Evolutionary conservation across 345 rosid species (phyloP), one percentile per base, ranked within the genome.

Genomic region (Camelina neglecta): DNA sequence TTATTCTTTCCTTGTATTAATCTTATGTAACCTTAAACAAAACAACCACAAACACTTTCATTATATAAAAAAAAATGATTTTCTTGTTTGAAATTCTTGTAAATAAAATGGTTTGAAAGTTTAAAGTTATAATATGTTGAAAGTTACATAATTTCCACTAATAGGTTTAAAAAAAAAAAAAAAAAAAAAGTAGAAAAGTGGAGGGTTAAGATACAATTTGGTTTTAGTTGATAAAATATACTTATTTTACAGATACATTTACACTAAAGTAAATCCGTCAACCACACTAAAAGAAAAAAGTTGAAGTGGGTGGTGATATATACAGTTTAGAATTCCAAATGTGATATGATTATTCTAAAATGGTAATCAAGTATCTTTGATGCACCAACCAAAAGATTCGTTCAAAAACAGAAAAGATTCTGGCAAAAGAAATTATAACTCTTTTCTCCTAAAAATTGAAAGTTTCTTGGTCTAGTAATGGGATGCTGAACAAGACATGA

Each of bases 301-400:
- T 16, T 16, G 11, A 49, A 49, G 59, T 67, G 60, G 49, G 49
- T 68, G 10, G 38, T 35, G 8, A 0, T 7, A 35, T 24, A 35
- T 24, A 39, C 42, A 62, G 21, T 11, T 26, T 26, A 12, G 6
- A 61, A 39, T 15, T 24, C 61, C 61, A 72, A 51, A 1, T 62
- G 53, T 16, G 70, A 42, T 31, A 4, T 51, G 47, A 64, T 63
- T 55, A 55, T 55, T 44, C 65, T 45, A 5, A 72, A 54, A 16
- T 51, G 16, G 35, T 62, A 73, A 41, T 45, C 8, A 53, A 53
- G 69, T 41, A 50, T 72, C 7, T 36, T 53, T 61, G 74, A 58
- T 58, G 18, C 65, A 70, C 56, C 74, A 58, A 70, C 48, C 26
- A 71, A 49, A 58, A 72, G 50, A 60, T 72, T 53, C 54, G 49